phyloP scores from a whole-genome alignment of 1,284 basidiomycete species.

The Coniferiporia sulphurascens region DNA sequence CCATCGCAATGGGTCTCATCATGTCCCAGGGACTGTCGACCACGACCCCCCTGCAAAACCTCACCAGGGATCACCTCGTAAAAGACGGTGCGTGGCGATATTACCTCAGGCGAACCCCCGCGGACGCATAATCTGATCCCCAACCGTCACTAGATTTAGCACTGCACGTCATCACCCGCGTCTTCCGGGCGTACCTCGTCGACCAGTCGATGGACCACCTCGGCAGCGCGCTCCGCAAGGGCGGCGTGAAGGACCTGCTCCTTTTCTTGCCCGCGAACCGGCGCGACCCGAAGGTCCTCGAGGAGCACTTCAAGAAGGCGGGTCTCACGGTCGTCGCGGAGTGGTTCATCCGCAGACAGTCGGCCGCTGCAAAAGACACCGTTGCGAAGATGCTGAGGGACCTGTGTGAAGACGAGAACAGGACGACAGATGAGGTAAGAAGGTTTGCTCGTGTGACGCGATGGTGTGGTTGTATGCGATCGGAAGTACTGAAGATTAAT shows the following conservation, averaged over 20 bases:
- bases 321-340: constrained; percentile 77
- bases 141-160: constrained; percentile 53
- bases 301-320: constrained; percentile 82
- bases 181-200: constrained; percentile 77
- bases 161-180: constrained; percentile 68
- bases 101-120: not conserved
- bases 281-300: constrained; percentile 68
- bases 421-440: constrained; percentile 18
- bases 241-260: constrained; percentile 82
- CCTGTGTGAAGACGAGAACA: constrained; percentile 40
- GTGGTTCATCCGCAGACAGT: constrained; percentile 88
- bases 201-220: constrained; percentile 87
- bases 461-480: not conserved
- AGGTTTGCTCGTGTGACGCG: not conserved
- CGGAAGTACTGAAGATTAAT: not conserved
- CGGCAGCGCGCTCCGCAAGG: constrained; percentile 69
- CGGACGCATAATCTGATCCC: no score
- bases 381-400: constrained; percentile 61
- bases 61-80: constrained; percentile 91
- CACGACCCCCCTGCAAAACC: constrained; percentile 70
- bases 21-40: constrained; percentile 78
- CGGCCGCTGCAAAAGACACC: constrained; percentile 65
- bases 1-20: constrained; percentile 76
- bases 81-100: constrained; percentile 69
- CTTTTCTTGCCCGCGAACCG: constrained; percentile 84